Base-by-base conservation (phyloP, 2,329 filamentous ascomycete species). In the Cryphonectria naterciae region DNA sequence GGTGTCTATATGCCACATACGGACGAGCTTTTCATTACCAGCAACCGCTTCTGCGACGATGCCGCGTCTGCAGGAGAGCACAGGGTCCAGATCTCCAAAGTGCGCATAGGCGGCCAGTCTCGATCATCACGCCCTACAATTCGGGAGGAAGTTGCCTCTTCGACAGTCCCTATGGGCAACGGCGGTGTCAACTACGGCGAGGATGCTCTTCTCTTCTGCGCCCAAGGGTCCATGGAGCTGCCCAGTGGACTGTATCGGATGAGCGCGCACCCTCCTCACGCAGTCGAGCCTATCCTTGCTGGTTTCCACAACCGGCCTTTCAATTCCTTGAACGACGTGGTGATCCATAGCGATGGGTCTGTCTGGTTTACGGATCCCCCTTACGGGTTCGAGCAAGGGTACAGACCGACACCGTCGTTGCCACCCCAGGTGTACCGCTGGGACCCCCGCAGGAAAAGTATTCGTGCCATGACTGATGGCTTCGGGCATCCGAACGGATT, bases 351-450 rank as follows among this genome's bases (percentile, higher is more conserved):
- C 0, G 83, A 85, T 68, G 82, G 83, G 3, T 79, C 78, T 6
- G 79, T 87, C 35, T 86, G 84, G 83, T 86, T 86, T 74, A 86
- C 84, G 0, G 85, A 86, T 74, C 83, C 84, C 0, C 77, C 80
- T 13, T 86, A 87, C 75, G 85, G 85, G 7, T 81, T 78, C 39
- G 81, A 85, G 70, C 84, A 86, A 73, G 80, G 83, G 13, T 84
- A 85, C 73, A 79, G 85, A 13, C 82, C 81, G 10, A 75, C 76
- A 11, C 83, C 85, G 1, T 76, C 77, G 54, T 69, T 87, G 15
- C 85, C 85, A 0, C 81, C 78, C 66, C 83, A 84, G 68, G 84
- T 87, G 3, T 87, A 87, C 75, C 80, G 85, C 15, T 85, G 81
- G 66, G 80, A 85, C 49, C 70, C 65, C 2, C 41, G 54, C 22